These are phyloP conservation scores for Alternaria postmessia DNA, from an alignment of 2,329 filamentous ascomycete genomes.

Conservation along the genomic window DNA sequence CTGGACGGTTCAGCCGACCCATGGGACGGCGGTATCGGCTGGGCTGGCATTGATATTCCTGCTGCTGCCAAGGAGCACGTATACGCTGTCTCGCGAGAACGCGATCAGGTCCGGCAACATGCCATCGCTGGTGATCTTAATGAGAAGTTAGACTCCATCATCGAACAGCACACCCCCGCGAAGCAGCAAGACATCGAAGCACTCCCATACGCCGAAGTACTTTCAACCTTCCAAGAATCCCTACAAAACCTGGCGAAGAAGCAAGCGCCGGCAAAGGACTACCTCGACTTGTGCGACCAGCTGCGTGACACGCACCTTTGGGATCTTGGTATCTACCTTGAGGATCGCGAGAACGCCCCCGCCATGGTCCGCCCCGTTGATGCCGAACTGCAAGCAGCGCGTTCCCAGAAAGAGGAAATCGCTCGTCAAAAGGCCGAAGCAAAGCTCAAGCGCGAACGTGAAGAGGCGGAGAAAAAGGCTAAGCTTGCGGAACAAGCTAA, in stretches of 20 bases:
- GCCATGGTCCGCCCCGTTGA: slow-evolving; percentile 77
- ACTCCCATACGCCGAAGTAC: slow-evolving; percentile 58
- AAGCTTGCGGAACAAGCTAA: slow-evolving; percentile 65
- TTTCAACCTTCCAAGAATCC: slow-evolving; percentile 66
- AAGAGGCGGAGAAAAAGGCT: slow-evolving; percentile 64
- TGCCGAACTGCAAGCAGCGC: slow-evolving; percentile 61
- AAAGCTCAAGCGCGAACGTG: slow-evolving; percentile 64
- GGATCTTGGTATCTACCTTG: slow-evolving; percentile 84
- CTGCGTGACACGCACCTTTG: slow-evolving; percentile 84
- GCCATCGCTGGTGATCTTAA: slow-evolving; percentile 58
- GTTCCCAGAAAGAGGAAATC: slow-evolving; percentile 62
- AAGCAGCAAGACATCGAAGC: slow-evolving; percentile 41
- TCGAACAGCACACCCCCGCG: slow-evolving; percentile 43
- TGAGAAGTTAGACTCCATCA: slow-evolving; percentile 48
- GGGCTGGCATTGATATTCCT: slow-evolving; percentile 71
- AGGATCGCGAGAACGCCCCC: slow-evolving; percentile 76
- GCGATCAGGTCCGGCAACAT: slow-evolving; percentile 65
- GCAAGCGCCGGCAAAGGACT: slow-evolving; percentile 69
- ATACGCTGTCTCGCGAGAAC: slow-evolving; percentile 65
- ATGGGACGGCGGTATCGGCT: slow-evolving; percentile 62
- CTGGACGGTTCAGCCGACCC: slow-evolving; percentile 67
- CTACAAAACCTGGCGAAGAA: slow-evolving; percentile 62
- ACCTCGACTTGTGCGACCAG: slow-evolving; percentile 74
- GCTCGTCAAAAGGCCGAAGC: slow-evolving; percentile 55
- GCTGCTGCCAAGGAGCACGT: slow-evolving; percentile 66